Percentiles rank a stretch among this genome's conserved stretches.
Evolutionary conservation across 345 rosid species (phyloP).

Genomic region (Populus nigra): DNA sequence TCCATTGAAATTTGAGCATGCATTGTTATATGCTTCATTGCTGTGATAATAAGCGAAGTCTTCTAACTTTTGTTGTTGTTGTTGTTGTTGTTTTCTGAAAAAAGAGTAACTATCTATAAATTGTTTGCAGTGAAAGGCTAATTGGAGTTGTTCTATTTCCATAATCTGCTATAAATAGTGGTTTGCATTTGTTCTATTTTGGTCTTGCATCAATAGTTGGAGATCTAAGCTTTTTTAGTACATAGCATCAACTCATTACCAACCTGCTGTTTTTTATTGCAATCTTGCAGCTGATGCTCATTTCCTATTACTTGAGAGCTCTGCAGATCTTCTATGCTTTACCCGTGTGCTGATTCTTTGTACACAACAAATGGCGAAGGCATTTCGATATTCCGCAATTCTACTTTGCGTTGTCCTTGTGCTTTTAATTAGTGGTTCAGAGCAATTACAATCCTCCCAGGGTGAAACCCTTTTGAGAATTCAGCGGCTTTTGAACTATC

Average conservation of each 20-base stretch:
- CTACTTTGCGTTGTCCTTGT: slow-evolving; percentile 39
- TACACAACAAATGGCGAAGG: slow-evolving; percentile 42
- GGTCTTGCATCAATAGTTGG: not conserved
- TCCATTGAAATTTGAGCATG: not conserved
- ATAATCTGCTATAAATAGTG: not conserved
- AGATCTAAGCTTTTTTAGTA: not conserved
- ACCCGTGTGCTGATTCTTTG: slow-evolving; percentile 9
- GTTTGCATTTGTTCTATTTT: not conserved
- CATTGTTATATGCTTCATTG: not conserved
- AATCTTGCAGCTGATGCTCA: not conserved
- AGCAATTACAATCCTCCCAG: slow-evolving; percentile 73
- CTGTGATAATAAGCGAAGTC: not conserved
- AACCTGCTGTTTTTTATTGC: not conserved
- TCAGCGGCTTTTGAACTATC: slow-evolving; percentile 58
- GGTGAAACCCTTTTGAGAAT: slow-evolving; percentile 67
- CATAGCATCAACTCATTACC: not conserved
- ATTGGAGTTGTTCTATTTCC: not conserved
- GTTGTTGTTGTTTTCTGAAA: not conserved
- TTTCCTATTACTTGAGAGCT: not conserved
- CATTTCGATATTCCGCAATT: slow-evolving; percentile 27
- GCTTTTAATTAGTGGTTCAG: slow-evolving; percentile 40
- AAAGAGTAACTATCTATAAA: not conserved
- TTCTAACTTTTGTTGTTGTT: not conserved
- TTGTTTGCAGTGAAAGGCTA: not conserved
- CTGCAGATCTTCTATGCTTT: not conserved